phyloP scores from a whole-genome alignment of 257 asterid genomes.

The Solanum ahanhuiri region DNA sequence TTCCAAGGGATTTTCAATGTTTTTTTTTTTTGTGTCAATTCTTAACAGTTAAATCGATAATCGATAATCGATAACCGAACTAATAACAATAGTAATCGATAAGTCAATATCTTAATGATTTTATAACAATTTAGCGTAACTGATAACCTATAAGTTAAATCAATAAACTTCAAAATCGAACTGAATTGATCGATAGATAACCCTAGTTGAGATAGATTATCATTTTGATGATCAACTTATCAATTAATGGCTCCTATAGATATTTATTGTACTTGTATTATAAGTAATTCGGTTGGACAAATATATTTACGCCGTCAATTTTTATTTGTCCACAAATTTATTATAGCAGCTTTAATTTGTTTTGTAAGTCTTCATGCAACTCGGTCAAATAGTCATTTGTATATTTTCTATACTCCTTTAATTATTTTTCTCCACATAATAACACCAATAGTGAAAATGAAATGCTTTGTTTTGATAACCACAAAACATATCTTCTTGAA shows the following conservation, averaged over 20 bases:
- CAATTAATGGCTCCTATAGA: not conserved
- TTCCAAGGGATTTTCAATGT: too few species aligned
- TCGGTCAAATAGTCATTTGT: not conserved
- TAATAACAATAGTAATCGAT: not conserved
- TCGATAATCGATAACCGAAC: too few species aligned
- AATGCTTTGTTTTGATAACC: not conserved
- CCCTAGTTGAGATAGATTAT: too few species aligned
- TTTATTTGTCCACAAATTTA: not conserved
- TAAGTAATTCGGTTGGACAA: not conserved
- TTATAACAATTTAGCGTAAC: too few species aligned
- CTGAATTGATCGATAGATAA: too few species aligned
- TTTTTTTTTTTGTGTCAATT: not conserved
- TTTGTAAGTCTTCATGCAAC: not conserved
- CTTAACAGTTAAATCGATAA: too few species aligned
- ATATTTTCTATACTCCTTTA: not conserved
- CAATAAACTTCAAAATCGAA: too few species aligned
- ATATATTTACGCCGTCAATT: not conserved
- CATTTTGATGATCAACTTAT: too few species aligned
- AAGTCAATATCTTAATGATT: not conserved
- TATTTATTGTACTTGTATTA: not conserved
- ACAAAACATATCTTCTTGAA: not conserved
- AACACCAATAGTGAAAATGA: not conserved
- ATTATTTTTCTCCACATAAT: not conserved
- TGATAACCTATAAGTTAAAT: not conserved
- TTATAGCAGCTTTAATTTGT: not conserved